These are phyloP conservation scores for Phytophthora multivora DNA, from an alignment of 352 stramenopile genomes.

Conservation along the genomic window DNA sequence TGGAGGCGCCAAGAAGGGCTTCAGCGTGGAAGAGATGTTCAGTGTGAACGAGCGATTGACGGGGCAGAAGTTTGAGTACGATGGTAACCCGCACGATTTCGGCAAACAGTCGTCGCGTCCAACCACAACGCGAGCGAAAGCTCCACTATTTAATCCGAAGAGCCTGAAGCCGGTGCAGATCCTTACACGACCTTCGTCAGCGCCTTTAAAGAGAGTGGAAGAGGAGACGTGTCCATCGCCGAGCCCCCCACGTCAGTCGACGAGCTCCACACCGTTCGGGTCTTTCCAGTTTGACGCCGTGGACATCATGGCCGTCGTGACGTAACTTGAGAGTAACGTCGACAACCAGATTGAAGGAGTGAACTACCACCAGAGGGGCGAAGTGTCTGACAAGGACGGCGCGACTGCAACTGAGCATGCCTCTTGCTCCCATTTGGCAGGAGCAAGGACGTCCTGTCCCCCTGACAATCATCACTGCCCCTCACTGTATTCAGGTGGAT, in stretches of 20 bases:
- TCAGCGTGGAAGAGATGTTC: constrained; percentile 97
- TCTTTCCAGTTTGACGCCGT: constrained; percentile 83
- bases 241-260: constrained; percentile 44
- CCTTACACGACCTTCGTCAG: constrained; percentile 42
- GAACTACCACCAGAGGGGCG: constrained; percentile 13
- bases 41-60: constrained; percentile 92
- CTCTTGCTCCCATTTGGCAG: constrained; percentile 35
- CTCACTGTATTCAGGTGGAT: constrained; percentile 12
- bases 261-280: constrained; percentile 47
- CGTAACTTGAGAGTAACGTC: constrained; percentile 43
- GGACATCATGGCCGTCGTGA: constrained; percentile 91
- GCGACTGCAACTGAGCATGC: constrained; percentile 18
- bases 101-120: constrained; percentile 56
- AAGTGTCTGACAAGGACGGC: constrained; percentile 12
- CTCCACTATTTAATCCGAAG: constrained; percentile 61
- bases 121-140: constrained; percentile 26
- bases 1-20: constrained; percentile 66
- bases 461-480: constrained; percentile 7
- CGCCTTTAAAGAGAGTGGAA: constrained; percentile 55
- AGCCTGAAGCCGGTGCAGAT: constrained; percentile 52
- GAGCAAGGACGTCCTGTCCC: constrained; percentile 21
- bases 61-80: constrained; percentile 93
- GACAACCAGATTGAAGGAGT: constrained; percentile 29
- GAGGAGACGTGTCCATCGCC: constrained; percentile 49
- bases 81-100: constrained; percentile 96